Evolutionary conservation across 192 early-diverging fungal species (phyloP).

Genomic region (Chytriomyces sp.): DNA sequence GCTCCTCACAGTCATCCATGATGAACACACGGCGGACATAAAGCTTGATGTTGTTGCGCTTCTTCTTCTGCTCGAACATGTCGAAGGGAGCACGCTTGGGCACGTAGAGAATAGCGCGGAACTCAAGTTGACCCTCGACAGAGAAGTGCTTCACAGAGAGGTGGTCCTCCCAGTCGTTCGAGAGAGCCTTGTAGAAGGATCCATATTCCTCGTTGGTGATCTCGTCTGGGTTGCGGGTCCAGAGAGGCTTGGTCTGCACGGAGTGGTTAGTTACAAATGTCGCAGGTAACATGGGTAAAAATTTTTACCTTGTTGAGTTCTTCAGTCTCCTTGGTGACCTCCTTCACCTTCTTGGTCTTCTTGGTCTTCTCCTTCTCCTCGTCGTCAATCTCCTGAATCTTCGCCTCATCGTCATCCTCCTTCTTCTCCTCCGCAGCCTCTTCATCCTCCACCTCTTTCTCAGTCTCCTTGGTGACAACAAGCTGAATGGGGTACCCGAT

Average conservation of each 20-base stretch:
- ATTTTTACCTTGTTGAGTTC: constrained; percentile 99
- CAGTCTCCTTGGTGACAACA: constrained; percentile 92
- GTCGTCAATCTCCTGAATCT: constrained; percentile 58
- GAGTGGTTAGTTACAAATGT: too few species aligned
- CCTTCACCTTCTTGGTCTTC: constrained; percentile 84
- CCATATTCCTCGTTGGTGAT: constrained; percentile 96
- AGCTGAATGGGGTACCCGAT: constrained; percentile 99
- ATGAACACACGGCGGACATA: constrained; percentile 99
- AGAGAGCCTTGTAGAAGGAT: constrained; percentile 97
- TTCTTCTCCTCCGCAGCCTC: constrained; percentile 75
- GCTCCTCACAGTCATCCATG: constrained; percentile 99
- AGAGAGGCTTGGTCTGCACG: constrained; percentile 96
- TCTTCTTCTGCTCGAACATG: constrained; percentile 98
- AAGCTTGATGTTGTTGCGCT: constrained; percentile 99
- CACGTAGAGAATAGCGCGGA: constrained; percentile 97
- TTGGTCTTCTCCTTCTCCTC: constrained; percentile 71
- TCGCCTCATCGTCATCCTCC: constrained; percentile 61
- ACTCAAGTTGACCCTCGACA: constrained; percentile 99
- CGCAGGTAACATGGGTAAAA: too few species aligned
- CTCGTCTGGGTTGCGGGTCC: constrained; percentile 98
- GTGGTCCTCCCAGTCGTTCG: constrained; percentile 99
- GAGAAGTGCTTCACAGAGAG: constrained; percentile 98
- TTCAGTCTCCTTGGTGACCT: constrained; percentile 81
- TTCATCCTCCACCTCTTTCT: constrained; percentile 97
- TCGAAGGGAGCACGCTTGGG: constrained; percentile 97